Base-by-base conservation (phyloP, 108 stramenopile species). In the Cyclotella choctawhatcheeana region DNA sequence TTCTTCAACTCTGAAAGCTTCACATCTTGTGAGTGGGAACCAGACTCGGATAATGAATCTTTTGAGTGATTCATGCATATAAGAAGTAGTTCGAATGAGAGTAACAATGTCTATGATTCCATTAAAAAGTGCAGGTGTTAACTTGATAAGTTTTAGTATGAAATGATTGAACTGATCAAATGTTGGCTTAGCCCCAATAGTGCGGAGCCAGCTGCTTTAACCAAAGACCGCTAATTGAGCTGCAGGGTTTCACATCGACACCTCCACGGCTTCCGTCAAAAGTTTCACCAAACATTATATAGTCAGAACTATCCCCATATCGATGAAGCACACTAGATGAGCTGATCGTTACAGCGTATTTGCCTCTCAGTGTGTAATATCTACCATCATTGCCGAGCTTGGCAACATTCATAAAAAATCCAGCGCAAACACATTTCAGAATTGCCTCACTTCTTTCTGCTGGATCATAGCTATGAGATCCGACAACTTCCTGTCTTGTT, bases 181-280 rank as follows among this genome's bases (percentile, higher is more conserved):
- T 22, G 8, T 5, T 21, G 21, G 17, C 21, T 47, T 68, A 87
- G 25, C 73, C 71, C 89, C 90, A 99, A 78, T 97, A 99, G 76
- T 99, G 97, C 33, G 97, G 98, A n/a, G 99, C 99, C 25, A 98
- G 73, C 71, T 98, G 96, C 56, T 87, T 71, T 13, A 99, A 83
- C 99, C 99, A 99, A 50, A 93, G 70, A 0, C 96, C 96, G 68
- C 96, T 87, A 31, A 99, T 94, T 6, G 89, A 79, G 20, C 87
- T 86, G 35, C 96, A 92, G 30, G 84, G 75, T 16, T 89, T 90
- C 68, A 98, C 84, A 61, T 95, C 93, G 18, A 95, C 85, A 22
- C 91, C 91, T 25, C 93, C 93, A 60, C 89, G 66, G 34, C 70
- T 56, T 20, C 93, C 93, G 68, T 95, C 93, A 22, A 79, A 76